phyloP scores from a whole-genome alignment of 2,329 filamentous ascomycete genomes.

The Proliferodiscus dingleyae region DNA sequence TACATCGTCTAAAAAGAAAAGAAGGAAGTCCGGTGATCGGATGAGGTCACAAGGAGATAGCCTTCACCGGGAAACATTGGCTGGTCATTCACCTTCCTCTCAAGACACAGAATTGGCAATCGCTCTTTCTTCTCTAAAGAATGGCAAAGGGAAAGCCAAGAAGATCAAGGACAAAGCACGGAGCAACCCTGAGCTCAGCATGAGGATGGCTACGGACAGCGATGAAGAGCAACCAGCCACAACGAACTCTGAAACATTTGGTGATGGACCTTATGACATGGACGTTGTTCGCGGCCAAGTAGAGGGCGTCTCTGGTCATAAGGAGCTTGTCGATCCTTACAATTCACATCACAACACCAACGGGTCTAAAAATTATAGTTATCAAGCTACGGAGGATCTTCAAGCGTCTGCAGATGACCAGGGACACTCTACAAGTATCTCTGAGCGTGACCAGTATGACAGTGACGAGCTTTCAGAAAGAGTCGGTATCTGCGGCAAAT shows the following conservation, averaged over 20 bases:
- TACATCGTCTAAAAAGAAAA: slow-evolving; percentile 1
- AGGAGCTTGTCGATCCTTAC: no score
- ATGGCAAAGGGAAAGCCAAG: not conserved
- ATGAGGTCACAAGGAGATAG: slow-evolving; percentile 14
- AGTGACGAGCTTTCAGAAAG: no score
- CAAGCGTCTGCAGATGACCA: no score
- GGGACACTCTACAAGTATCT: no score
- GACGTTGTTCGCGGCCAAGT: no score
- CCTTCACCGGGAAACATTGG: slow-evolving; percentile 8
- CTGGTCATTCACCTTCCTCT: not conserved
- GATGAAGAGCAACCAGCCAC: not conserved
- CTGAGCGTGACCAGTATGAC: no score
- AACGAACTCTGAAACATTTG: not conserved
- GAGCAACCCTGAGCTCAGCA: not conserved
- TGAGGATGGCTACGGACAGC: not conserved
- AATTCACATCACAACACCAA: not conserved
- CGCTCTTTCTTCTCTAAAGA: not conserved
- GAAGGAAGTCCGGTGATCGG: slow-evolving; percentile 10
- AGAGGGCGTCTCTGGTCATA: no score
- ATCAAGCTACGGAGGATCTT: no score
- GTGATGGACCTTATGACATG: not conserved
- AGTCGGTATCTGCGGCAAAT: no score
- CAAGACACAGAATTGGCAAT: not conserved
- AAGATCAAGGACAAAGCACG: not conserved
- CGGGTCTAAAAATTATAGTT: no score